phyloP scores from a whole-genome alignment of 306 rosid genomes.

The Quercus ilex region DNA sequence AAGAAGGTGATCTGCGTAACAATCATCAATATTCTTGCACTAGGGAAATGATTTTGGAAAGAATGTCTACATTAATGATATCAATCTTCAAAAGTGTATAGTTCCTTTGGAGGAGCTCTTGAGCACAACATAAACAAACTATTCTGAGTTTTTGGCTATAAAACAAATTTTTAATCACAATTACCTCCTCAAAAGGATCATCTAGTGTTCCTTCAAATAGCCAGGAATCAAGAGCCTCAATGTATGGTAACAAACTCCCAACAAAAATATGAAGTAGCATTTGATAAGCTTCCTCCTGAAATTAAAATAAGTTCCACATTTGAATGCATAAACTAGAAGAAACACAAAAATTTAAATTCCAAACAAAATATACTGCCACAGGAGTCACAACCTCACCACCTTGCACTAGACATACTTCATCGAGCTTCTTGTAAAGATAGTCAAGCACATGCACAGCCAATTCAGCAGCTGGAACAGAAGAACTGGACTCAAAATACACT shows the following conservation, averaged over 20 bases:
- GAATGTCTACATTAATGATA: slow-evolving; percentile 7
- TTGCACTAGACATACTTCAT: slow-evolving; percentile 81
- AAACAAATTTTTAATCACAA: slow-evolving; percentile 19
- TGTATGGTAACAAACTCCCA: slow-evolving; percentile 84
- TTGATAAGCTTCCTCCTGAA: slow-evolving; percentile 85
- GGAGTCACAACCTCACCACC: slow-evolving; percentile 88
- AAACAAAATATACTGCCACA: slow-evolving; percentile 18
- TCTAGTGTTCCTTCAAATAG: slow-evolving; percentile 95
- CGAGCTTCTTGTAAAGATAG: slow-evolving; percentile 74
- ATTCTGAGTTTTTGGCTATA: slow-evolving; percentile 4
- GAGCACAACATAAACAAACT: slow-evolving; percentile 3
- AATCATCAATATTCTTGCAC: not conserved
- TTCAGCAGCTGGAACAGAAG: slow-evolving; percentile 70
- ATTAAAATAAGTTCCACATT: slow-evolving; percentile 26
- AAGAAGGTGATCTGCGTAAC: not conserved
- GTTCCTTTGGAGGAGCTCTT: not conserved
- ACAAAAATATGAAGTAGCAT: slow-evolving; percentile 78
- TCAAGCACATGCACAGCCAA: slow-evolving; percentile 76
- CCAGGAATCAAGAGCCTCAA: slow-evolving; percentile 97
- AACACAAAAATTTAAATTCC: slow-evolving; percentile 4
- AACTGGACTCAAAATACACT: slow-evolving; percentile 51
- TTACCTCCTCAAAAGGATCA: slow-evolving; percentile 96
- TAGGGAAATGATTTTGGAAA: not conserved
- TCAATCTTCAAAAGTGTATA: not conserved
- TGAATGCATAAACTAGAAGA: slow-evolving; percentile 24